Evolutionary conservation across 257 asterid genomes (phyloP).

Genomic region (Gentiana dahurica): DNA sequence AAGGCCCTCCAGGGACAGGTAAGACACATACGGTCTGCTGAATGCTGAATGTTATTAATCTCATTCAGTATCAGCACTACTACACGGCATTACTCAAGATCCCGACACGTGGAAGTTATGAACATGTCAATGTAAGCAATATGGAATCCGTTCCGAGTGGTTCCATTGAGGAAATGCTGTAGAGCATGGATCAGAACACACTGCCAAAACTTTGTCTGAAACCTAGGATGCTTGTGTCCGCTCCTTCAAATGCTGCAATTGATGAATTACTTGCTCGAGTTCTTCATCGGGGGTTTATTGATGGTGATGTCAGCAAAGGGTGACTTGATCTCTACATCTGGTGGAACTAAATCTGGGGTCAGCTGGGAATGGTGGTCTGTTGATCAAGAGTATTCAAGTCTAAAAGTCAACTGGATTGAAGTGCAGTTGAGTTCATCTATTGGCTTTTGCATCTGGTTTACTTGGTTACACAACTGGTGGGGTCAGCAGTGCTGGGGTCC

Average conservation of each 20-base stretch:
- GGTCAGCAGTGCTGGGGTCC: no score
- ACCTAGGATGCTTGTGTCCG: conserved; percentile 99
- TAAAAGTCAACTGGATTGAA: no score
- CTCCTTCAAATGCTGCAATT: conserved; percentile 99
- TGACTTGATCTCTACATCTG: no score
- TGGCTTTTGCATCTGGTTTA: no score
- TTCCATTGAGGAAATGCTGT: conserved; percentile 95
- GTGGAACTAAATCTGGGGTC: no score
- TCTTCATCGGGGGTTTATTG: conserved; percentile 95
- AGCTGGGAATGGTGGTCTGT: no score
- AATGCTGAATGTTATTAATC: conserved; percentile 96
- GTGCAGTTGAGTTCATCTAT: no score
- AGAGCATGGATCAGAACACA: conserved; percentile 96
- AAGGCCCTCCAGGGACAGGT: conserved; percentile 99
- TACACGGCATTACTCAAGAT: conserved; percentile 92
- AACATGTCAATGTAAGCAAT: conserved; percentile 67
- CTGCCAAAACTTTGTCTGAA: conserved; percentile 98
- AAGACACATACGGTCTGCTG: conserved; percentile 99
- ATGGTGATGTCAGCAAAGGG: conserved; percentile 38
- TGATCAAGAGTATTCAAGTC: no score
- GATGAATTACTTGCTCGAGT: conserved; percentile 96
- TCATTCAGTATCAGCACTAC: conserved; percentile 98
- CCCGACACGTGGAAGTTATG: conserved; percentile 95
- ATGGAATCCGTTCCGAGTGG: conserved; percentile 66
- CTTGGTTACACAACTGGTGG: no score